These are phyloP conservation scores for Poa annua DNA, from an alignment of 176 grass and related monocot genomes.

Conservation along the genomic window DNA sequence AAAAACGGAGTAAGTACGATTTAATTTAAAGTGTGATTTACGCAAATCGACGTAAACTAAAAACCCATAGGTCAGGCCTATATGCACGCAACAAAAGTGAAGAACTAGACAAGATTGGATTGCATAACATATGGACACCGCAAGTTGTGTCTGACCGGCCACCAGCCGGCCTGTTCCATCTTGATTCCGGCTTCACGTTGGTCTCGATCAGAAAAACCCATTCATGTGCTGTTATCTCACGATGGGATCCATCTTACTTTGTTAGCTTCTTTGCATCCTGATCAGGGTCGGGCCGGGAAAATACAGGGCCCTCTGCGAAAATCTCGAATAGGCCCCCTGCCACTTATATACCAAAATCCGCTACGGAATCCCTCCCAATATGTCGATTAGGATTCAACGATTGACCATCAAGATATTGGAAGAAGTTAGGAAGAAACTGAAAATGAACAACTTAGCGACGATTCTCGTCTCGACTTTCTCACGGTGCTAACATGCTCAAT, in stretches of 20 bases:
- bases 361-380: too few relatives aligned
- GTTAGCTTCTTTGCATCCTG: conserved; percentile 14
- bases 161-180: conserved; percentile 39
- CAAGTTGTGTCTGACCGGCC: conserved; percentile 31
- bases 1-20: background rate
- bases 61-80: conserved; percentile 5
- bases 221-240: conserved; percentile 28
- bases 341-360: too few relatives aligned
- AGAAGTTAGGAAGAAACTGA: too few relatives aligned
- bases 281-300: too few relatives aligned
- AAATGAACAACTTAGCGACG: too few relatives aligned
- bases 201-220: conserved; percentile 36
- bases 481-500: too few relatives aligned
- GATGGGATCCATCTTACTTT: conserved; percentile 43
- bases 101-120: conserved; percentile 37
- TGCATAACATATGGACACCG: conserved; percentile 33
- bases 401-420: too few relatives aligned
- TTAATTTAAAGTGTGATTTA: conserved; percentile 4
- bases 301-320: too few relatives aligned
- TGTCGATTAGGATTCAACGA: too few relatives aligned
- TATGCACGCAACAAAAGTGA: conserved; percentile 30
- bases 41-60: background rate
- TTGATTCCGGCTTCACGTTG: conserved; percentile 12
- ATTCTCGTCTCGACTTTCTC: too few relatives aligned
- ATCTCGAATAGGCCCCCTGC: too few relatives aligned